These are phyloP conservation scores for Pisolithus sp. DNA, from an alignment of 768 basidiomycete species.

Conservation along the genomic window DNA sequence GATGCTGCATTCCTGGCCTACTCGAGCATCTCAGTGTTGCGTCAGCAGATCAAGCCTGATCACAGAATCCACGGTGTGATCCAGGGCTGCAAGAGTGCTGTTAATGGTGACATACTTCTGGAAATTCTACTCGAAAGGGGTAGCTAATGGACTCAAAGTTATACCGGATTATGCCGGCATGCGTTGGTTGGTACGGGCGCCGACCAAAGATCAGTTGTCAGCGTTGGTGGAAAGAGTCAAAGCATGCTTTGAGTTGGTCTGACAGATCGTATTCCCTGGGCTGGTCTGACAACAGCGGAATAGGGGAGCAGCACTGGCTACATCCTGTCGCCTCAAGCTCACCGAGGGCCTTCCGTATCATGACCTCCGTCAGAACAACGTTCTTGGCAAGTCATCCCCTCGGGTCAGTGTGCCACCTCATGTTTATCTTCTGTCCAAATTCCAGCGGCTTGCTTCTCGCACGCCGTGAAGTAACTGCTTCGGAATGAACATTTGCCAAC, in stretches of 20 bases:
- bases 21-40: slow-evolving; percentile 66
- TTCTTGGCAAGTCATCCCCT: slow-evolving; percentile 38
- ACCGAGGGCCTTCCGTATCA: slow-evolving; percentile 38
- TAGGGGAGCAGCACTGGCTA: slow-evolving; percentile 65
- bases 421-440: background rate
- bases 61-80: slow-evolving; percentile 76
- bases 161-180: slow-evolving; percentile 80
- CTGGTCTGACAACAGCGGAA: slow-evolving; percentile 5
- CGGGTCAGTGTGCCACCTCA: background rate
- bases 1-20: slow-evolving; percentile 88
- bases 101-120: slow-evolving; percentile 49
- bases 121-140: background rate
- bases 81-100: slow-evolving; percentile 57
- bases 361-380: slow-evolving; percentile 54
- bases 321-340: slow-evolving; percentile 47
- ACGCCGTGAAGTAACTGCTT: slow-evolving; percentile 40
- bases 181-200: slow-evolving; percentile 66
- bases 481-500: slow-evolving; percentile 31
- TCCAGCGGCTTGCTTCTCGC: slow-evolving; percentile 49
- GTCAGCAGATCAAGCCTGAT: slow-evolving; percentile 83
- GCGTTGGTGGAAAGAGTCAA: slow-evolving; percentile 52
- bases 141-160: slow-evolving; percentile 36
- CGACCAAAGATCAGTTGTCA: slow-evolving; percentile 50
- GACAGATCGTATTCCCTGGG: background rate
- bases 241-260: slow-evolving; percentile 64